Conservation (phyloP, 2,329 filamentous ascomycete genomes). For the Colletotrichum chlorophyti region DNA sequence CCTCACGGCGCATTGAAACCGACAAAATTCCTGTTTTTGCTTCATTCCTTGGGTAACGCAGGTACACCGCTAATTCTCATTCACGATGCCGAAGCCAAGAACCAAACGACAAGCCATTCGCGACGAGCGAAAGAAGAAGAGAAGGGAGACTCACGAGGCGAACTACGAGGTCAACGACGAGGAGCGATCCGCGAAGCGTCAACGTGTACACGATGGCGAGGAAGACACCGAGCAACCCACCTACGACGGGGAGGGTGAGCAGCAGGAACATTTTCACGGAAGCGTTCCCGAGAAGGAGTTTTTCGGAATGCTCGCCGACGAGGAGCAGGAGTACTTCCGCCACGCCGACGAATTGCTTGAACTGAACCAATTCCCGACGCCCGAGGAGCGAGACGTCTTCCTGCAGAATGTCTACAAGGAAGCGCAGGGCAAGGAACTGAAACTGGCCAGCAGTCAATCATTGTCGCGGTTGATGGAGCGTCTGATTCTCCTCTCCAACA, state of each 20-base stretch:
- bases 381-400: conserved; percentile 75
- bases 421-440: conserved; percentile 90
- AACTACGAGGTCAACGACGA: conserved; percentile 32
- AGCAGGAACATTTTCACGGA: conserved; percentile 36
- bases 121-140: conserved; percentile 50
- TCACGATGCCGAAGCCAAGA: conserved; percentile 51
- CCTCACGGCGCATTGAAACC: no score
- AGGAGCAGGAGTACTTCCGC: conserved; percentile 96
- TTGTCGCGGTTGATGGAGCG: conserved; percentile 94
- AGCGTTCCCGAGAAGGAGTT: conserved; percentile 70
- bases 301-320: conserved; percentile 89
- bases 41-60: no score
- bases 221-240: conserved; percentile 31
- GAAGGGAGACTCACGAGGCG: conserved; percentile 34
- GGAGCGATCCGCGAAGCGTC: conserved; percentile 22
- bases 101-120: conserved; percentile 47
- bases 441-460: conserved; percentile 93
- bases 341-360: conserved; percentile 89
- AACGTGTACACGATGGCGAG: conserved; percentile 33
- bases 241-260: conserved; percentile 32
- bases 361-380: conserved; percentile 81
- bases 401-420: conserved; percentile 86
- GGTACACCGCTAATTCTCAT: conserved; percentile 4
- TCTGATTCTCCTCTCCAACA: conserved; percentile 81
- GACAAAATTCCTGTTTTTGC: no score